Evolutionary conservation across 169 alveolate genomes (phyloP), one percentile per base, ranked within the genome.

Genomic region (Hammondia hammondi): DNA sequence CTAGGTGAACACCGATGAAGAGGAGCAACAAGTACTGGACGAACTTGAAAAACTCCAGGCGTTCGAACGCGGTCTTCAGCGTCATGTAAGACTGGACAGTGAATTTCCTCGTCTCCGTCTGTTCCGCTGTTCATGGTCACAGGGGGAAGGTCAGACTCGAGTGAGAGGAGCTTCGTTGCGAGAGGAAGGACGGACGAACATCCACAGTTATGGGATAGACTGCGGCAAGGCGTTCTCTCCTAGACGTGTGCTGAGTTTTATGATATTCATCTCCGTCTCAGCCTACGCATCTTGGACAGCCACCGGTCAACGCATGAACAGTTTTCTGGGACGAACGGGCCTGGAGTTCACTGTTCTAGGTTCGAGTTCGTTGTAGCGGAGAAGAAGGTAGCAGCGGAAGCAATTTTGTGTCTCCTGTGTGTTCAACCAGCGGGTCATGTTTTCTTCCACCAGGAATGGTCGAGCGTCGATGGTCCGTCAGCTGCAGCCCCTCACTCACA

Each of bases 401-500:
- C 61, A 52, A 7, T 52, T 52, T 52, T 52, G 61, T 52, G 61
- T 52, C 61, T 39, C 43, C 43, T 39, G 43, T 52, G 61, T 52
- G 61, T 14, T 19, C 70, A 10, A 4, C 7, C 93, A 90, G 93
- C 52, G 93, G 57, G 71, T 90, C 72, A 90, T 90, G 93, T 90
- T 90, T 43, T 52, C 70, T 21, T 90, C 93, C 45, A 90, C 93
- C 27, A 24, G 43, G 70, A 37, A 90, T 10, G 93, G 93, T 56
- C 81, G 93, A 32, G 88, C 72, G 45, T 90, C 93, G 48, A 90
- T 90, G 93, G 93, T 90, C 46, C 93, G 93, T 12, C 93, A 90
- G 73, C 85, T 90, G 88, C 93, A 90, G 88, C 93, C 93, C 39
- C 56, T 90, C 14, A 48, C 73, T 7, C 93, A 90, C 48, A 57